Evolutionary conservation across 2,329 filamentous ascomycete species (phyloP), one percentile per base, ranked within the genome.

Genomic region (Seiridium cupressi): DNA sequence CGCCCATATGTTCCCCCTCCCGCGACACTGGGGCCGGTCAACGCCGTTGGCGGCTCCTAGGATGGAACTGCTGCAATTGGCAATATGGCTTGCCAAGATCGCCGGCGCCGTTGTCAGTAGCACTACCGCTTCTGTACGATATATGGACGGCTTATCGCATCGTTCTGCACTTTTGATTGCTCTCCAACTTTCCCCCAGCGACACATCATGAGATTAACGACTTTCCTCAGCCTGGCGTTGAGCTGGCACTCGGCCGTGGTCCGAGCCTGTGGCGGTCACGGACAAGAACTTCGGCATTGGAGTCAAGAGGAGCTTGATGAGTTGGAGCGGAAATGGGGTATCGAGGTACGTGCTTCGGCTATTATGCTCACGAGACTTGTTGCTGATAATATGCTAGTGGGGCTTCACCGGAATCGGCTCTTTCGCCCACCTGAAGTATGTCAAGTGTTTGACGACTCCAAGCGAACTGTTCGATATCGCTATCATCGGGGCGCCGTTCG

Each of bases 401-500:
- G 81, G 80, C 1, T 95, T 92, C 72, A 83, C 84, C 35, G 91
- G 91, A 61, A 90, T 95, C 63, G 87, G 87, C 57, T 87, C 87
- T 42, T 93, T 92, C 73, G 90, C 89, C 44, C 90, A 92, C 68
- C 79, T 92, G 36, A 81, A 85, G 66, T 80, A 91, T 64, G 80
- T 84, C 63, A 90, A 88, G 70, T 92, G 89, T 67, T 79, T 92
- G 42, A 85, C 86, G n/a, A 83, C 83, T 51, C 88, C 88, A 1
- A 77, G 81, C 34, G 83, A 85, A 69, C 75, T 76, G 11, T 92
- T 85, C 68, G 89, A 92, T 70, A 90, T 92, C 66, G 89, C 83
- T 61, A 84, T 92, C 60, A 80, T 92, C 60, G 89, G 89, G 4
- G 87, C 84, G 1, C 89, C 89, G 0, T 92, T 92, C 68, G 89